These are phyloP conservation scores for Dimargaris cristalligena DNA, from an alignment of 192 early-diverging fungal species.

Conservation along the genomic window DNA sequence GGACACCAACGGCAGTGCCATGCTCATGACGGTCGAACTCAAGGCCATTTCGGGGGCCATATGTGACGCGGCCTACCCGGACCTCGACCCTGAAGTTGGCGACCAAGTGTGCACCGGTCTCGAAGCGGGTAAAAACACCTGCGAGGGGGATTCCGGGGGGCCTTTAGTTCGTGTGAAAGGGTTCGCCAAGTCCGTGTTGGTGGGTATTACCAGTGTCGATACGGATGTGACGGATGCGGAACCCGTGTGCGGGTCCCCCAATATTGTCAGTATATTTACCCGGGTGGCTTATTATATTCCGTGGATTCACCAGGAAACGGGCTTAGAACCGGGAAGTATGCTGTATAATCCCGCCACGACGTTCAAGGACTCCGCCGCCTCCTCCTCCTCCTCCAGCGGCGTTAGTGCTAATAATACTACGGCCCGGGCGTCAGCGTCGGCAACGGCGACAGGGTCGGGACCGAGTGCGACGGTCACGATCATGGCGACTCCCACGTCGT, in stretches of 20 bases:
- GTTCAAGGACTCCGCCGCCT: no score
- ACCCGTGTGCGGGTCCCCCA: slow-evolving; percentile 17
- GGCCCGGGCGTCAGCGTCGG: no score
- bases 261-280: slow-evolving; percentile 23
- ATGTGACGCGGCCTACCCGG: slow-evolving; percentile 13
- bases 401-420: no score
- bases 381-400: no score
- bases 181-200: slow-evolving; percentile 13
- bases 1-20: slow-evolving; percentile 2
- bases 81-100: slow-evolving; percentile 10
- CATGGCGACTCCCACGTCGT: no score
- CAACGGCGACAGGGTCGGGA: no score
- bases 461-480: no score
- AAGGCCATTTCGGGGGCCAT: slow-evolving; percentile 4
- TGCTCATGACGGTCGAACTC: slow-evolving; percentile 23
- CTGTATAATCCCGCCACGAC: no score
- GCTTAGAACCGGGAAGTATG: slow-evolving; percentile 13
- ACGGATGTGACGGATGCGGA: not conserved
- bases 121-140: slow-evolving; percentile 21
- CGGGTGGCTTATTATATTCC: slow-evolving; percentile 18
- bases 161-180: slow-evolving; percentile 18
- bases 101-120: slow-evolving; percentile 25
- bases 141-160: slow-evolving; percentile 25
- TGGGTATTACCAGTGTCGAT: slow-evolving; percentile 19
- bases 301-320: slow-evolving; percentile 18